Percentiles rank a stretch among this genome's conserved stretches.
Conservation (phyloP, 1,284 basidiomycete species). For the Ustilago cynodontis region DNA sequence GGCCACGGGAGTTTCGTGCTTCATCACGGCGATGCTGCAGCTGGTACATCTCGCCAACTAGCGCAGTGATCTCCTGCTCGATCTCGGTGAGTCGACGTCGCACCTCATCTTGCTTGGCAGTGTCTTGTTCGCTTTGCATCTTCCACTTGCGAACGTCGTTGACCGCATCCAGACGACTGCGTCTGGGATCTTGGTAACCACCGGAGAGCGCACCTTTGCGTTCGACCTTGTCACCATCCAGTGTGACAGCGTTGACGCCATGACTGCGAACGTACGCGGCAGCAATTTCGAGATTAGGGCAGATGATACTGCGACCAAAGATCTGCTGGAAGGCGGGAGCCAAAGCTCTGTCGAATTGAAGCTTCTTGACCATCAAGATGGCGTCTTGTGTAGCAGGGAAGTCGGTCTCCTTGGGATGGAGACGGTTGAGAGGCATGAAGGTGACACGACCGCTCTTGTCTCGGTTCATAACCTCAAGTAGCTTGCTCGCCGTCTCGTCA, state of each 20-base stretch:
- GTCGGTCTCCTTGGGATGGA: slow-evolving; percentile 78
- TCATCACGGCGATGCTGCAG: slow-evolving; percentile 80
- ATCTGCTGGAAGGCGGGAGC: slow-evolving; percentile 93
- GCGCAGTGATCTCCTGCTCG: slow-evolving; percentile 87
- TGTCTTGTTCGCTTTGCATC: slow-evolving; percentile 78
- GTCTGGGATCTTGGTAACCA: slow-evolving; percentile 91
- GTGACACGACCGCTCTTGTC: slow-evolving; percentile 94
- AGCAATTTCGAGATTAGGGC: slow-evolving; percentile 89
- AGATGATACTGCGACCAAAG: slow-evolving; percentile 98
- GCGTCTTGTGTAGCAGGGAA: slow-evolving; percentile 83
- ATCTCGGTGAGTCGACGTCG: slow-evolving; percentile 78
- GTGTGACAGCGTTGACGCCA: slow-evolving; percentile 93
- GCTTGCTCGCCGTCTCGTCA: slow-evolving; percentile 87
- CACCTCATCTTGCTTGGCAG: slow-evolving; percentile 79
- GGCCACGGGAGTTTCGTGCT: slow-evolving; percentile 78
- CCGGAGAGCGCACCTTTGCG: slow-evolving; percentile 95
- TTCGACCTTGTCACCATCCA: slow-evolving; percentile 97
- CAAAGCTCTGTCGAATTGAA: slow-evolving; percentile 80
- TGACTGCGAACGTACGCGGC: slow-evolving; percentile 95
- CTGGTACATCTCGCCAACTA: slow-evolving; percentile 81
- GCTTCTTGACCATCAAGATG: slow-evolving; percentile 81
- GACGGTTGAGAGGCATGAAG: slow-evolving; percentile 98
- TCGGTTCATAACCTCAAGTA: slow-evolving; percentile 90
- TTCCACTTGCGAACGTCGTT: slow-evolving; percentile 83
- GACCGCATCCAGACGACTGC: slow-evolving; percentile 89